Base-by-base conservation (phyloP, 371 early-diverging fungal species). In the Circinella minor region DNA sequence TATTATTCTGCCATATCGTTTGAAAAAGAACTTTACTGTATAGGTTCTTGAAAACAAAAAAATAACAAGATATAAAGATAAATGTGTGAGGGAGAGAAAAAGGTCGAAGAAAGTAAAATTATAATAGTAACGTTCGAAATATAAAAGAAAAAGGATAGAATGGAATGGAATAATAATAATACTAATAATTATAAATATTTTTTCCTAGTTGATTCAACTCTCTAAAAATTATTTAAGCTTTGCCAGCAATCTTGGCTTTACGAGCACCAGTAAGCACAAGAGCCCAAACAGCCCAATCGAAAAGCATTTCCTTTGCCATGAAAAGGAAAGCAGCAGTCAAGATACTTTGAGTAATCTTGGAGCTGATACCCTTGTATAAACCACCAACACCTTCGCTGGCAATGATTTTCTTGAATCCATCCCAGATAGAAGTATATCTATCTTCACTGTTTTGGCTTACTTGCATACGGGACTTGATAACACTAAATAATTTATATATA, bases 401-500 rank as follows among this genome's bases (percentile, higher is more conserved):
- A 78, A 95, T 81, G 79, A 97, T 97, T 89, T 94, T 96, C 69
- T 81, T 89, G 80, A 98, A 88, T 6, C 95, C 98, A 81, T 97
- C 97, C 69, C 87, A 71, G 63, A 95, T 88, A 43, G 93, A 94
- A 55, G 75, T 78, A 80, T 98, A 97, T 65, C 93, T 89, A 69
- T 88, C 86, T 71, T 84, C 85, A 49, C 85, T 90, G 71, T 90
- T 86, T 78, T 95, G 94, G 78, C 90, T 91, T 68, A 96, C 86
- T 80, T 98, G 99, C 98, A 97, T 96, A 65, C 99, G 94, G 38
- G 95, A 91, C 87, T 98, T 98, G 75, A 97, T 87, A 71, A 97
- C 95, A 75, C 90, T 89, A 27, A 27, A 27, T 27, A 27, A 64
- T 54, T 27, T 27, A 34, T 27, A 34, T 34, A 57, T 7, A 34